Conservation (phyloP, 2,329 filamentous ascomycete species). For the Paecilomyces niveus region DNA sequence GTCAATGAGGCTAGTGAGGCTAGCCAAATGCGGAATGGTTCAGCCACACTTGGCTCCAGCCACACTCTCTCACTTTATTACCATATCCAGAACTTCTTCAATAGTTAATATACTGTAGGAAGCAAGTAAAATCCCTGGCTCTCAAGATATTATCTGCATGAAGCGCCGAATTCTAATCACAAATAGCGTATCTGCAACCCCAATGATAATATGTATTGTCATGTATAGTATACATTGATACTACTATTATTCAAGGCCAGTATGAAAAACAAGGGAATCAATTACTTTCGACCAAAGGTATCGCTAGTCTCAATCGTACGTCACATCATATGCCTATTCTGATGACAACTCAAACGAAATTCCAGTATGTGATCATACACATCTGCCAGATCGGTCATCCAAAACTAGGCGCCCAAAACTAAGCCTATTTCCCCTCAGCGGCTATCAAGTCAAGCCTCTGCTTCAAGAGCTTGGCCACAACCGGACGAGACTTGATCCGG, state of each 20-base stretch:
- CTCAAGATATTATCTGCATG: too few relatives aligned
- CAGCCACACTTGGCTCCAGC: slow-evolving; percentile 1
- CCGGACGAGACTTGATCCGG: slow-evolving; percentile 17
- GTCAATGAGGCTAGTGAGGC: slow-evolving; percentile 2
- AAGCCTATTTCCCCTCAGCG: not conserved
- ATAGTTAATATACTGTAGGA: not conserved
- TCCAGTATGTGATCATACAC: not conserved
- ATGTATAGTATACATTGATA: not conserved
- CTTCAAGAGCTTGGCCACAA: slow-evolving; percentile 16
- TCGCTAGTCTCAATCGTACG: not conserved
- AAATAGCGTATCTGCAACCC: not conserved
- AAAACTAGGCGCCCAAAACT: too few relatives aligned
- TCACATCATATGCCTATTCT: not conserved
- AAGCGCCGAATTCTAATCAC: not conserved
- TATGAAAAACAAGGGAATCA: not conserved
- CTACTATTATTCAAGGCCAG: not conserved
- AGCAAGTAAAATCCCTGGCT: not conserved
- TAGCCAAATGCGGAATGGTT: slow-evolving; percentile 3
- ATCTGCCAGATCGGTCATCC: not conserved
- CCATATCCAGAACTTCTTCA: not conserved
- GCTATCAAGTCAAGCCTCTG: slow-evolving; percentile 3
- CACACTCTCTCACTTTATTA: not conserved
- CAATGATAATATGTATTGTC: not conserved
- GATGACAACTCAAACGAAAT: not conserved
- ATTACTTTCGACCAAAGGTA: not conserved